Base-by-base conservation (phyloP, 345 rosid species). In the Draba incana region DNA sequence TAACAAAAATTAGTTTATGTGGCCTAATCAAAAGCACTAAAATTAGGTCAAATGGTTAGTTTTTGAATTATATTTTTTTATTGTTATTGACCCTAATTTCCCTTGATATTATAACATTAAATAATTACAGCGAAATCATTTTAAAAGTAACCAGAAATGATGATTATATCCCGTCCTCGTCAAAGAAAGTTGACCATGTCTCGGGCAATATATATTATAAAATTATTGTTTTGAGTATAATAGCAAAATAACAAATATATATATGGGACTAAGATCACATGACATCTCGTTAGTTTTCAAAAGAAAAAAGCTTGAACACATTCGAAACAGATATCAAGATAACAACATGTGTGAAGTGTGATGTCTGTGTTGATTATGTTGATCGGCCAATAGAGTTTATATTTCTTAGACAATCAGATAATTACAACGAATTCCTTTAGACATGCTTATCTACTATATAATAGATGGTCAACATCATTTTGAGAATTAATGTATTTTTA, bases 101-200 rank as follows among this genome's bases (percentile, higher is more conserved):
- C n/a, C n/a, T n/a, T n/a, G 43, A 55, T 45, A 55, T 38, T 12
- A 70, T 44, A 6, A 45, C 4, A 33, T 16, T 9, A 23, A 42
- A 10, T 5, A 12, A 20, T 39, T 28, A 56, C 51, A 16, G 44
- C 43, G 16, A 30, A 64, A 46, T 63, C 3, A 16, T 62, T 41
- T 15, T 3, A 60, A 53, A 44, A 12, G 41, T 45, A 54, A 47
- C 70, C 44, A 9, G n/a, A 71, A 55, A 46, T 72, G 76, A 64
- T 64, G 70, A 46, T 63, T 27, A 38, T n/a, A 48, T 47, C 15
- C 4, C 9, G 15, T 12, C 25, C 35, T 72, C 51, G 30, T 31
- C 45, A 64, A 37, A 48, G 38, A 64, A 71, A 64, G 63, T 25
- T 54, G 64, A 46, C 6, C 57, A 62, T 71, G 57, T 52, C 60